Conservation (phyloP, 305 asterid genomes). For the Fraxinus sp. region DNA sequence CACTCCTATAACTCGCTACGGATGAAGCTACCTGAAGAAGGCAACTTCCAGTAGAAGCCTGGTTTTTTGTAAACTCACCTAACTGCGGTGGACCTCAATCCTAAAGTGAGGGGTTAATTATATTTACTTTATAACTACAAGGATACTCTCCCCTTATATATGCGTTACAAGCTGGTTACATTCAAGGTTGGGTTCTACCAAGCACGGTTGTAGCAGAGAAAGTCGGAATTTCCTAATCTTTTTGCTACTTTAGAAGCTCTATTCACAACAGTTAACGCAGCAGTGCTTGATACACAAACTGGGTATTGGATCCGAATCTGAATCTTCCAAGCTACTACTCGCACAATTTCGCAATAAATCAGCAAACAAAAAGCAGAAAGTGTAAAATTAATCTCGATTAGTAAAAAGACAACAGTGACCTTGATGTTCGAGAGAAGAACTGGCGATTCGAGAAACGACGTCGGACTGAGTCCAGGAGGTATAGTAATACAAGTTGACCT, state of each 20-base stretch:
- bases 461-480: constrained; percentile 98
- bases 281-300: constrained; percentile 13
- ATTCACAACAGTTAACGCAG: constrained; percentile 13
- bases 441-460: constrained; percentile 92
- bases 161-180: background rate
- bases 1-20: background rate
- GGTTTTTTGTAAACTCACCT: background rate
- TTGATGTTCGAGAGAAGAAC: constrained; percentile 90
- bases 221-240: background rate
- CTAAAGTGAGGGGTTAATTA: background rate
- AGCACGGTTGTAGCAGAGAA: background rate
- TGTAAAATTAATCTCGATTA: background rate
- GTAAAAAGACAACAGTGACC: constrained; percentile 37
- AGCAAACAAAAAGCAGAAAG: background rate
- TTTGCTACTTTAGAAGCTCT: background rate
- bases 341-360: background rate
- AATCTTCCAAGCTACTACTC: constrained; percentile 6
- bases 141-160: background rate
- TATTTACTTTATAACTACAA: background rate
- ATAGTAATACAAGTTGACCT: constrained; percentile 77
- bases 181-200: background rate
- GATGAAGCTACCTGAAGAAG: background rate
- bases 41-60: background rate
- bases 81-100: background rate
- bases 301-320: constrained; percentile 48